Evolutionary conservation across 495 filamentous ascomycete species (phyloP), one percentile per base, ranked within the genome.

Genomic region (Aspergillus avenaceus): DNA sequence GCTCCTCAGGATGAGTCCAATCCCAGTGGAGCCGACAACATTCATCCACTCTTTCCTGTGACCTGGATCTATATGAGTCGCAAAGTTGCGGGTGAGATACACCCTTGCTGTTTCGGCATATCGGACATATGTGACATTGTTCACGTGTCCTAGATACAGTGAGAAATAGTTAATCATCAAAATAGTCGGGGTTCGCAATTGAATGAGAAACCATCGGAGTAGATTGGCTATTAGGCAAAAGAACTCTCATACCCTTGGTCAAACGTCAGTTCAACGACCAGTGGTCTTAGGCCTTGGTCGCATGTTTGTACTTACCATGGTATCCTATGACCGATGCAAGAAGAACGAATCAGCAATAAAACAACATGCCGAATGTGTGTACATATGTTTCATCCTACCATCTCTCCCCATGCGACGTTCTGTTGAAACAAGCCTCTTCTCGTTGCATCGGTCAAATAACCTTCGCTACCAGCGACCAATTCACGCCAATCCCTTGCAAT

Each of bases 391-490:
- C 24, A 37, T 22, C 63, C 38, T 77, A 87, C 91, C 88, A 91
- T 90, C 71, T 97, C 92, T 26, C 90, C 91, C 91, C 90, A 96
- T 0, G 84, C 86, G 18, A 97, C 84, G 62, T 78, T 73, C 58
- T 90, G 84, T n/a, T 79, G 65, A 50, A 80, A 83, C 31, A 95
- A 62, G 4, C 89, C 87, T 45, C 80, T 74, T 23, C 85, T 69
- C 48, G 78, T 73, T 43, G 76, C 75, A 14, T 77, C 81, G 0
- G 86, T 86, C 51, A 97, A 61, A 62, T 85, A 97, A 4, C 92
- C 92, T 57, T 96, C 87, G 49, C 81, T 82, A 1, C 88, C 88
- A 0, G 84, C 88, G 25, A 88, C 63, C 51, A 96, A 69, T 49
- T 81, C 80, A 43, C 87, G 77, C 92, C 92, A 97, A 50, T 95